Evolutionary conservation across 257 asterid genomes (phyloP).

Genomic region (Coffea canephora): DNA sequence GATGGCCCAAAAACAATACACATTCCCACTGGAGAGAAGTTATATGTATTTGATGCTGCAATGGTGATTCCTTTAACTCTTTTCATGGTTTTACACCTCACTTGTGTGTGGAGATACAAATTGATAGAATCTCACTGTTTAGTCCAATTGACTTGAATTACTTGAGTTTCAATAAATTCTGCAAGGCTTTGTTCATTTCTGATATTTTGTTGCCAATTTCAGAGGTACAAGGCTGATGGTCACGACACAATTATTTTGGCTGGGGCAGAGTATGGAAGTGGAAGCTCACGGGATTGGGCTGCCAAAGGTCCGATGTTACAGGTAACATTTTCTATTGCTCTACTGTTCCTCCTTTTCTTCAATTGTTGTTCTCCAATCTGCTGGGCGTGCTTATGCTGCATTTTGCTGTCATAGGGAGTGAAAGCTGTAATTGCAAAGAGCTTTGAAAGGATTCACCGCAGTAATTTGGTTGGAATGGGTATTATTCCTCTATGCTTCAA

Average conservation of each 20-base stretch:
- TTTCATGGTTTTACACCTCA: neutral
- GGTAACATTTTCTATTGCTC: slow-evolving; percentile 38
- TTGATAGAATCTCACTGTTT: neutral
- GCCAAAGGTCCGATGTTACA: slow-evolving; percentile 97
- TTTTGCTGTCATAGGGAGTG: slow-evolving; percentile 56
- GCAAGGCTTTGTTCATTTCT: neutral
- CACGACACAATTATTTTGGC: slow-evolving; percentile 85
- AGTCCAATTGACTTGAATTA: slow-evolving; percentile 7
- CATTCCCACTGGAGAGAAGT: slow-evolving; percentile 82
- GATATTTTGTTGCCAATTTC: slow-evolving; percentile 17
- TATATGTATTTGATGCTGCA: slow-evolving; percentile 81
- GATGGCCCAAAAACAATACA: slow-evolving; percentile 94
- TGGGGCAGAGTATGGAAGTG: slow-evolving; percentile 99
- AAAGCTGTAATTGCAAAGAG: slow-evolving; percentile 94
- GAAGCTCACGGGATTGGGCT: slow-evolving; percentile 99
- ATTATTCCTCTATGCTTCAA: slow-evolving; percentile 89
- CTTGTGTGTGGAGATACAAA: neutral
- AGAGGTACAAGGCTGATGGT: slow-evolving; percentile 86
- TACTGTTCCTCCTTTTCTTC: neutral
- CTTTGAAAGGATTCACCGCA: slow-evolving; percentile 95
- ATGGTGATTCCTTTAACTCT: slow-evolving; percentile 47
- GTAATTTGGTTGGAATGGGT: slow-evolving; percentile 97
- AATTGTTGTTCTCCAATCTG: neutral
- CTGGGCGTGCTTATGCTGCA: neutral
- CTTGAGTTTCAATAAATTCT: neutral